Evolutionary conservation across 1,284 basidiomycete genomes (phyloP).

Genomic region (Ceratobasidium sp.): DNA sequence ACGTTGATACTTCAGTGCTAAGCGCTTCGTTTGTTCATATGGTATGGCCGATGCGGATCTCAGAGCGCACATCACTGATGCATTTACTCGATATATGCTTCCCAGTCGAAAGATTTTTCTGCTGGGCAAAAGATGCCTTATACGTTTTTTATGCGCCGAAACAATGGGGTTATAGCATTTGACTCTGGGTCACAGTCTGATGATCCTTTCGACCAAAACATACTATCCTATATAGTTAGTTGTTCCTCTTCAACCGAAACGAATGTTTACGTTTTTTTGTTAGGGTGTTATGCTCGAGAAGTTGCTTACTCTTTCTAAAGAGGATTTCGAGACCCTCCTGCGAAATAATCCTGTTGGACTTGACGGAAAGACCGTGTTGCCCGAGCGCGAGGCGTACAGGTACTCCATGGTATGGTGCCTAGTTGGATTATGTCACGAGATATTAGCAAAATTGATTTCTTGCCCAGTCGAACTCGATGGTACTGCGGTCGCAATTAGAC

Average conservation of each 20-base stretch:
- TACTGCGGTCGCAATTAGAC: conserved; percentile 97
- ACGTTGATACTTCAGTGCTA: conserved; percentile 67
- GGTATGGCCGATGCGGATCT: conserved; percentile 57
- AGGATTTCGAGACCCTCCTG: conserved; percentile 73
- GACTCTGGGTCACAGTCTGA: conserved; percentile 69
- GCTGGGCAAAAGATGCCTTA: conserved; percentile 84
- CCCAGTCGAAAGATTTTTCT: conserved; percentile 73
- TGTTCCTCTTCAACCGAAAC: background rate
- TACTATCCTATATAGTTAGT: conserved; percentile 83
- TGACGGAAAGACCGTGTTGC: background rate
- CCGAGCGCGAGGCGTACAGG: conserved; percentile 74
- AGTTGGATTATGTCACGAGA: too few species aligned
- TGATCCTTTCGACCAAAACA: conserved; percentile 66
- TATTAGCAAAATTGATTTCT: background rate
- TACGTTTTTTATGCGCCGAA: conserved; percentile 69
- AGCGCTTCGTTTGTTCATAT: conserved; percentile 69
- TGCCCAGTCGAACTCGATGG: conserved; percentile 60
- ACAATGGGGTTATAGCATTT: conserved; percentile 78
- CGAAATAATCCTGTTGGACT: conserved; percentile 56
- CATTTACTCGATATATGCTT: background rate
- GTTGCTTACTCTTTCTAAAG: conserved; percentile 75
- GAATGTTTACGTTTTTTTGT: conserved; percentile 4
- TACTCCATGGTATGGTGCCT: conserved; percentile 74
- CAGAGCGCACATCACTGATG: conserved; percentile 11
- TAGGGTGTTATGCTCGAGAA: conserved; percentile 92